A percentile compares a stretch with the other conserved stretches of the same genome.
Conservation (phyloP, 192 early-diverging fungal genomes). For the Chytriomyces hyalinus region DNA sequence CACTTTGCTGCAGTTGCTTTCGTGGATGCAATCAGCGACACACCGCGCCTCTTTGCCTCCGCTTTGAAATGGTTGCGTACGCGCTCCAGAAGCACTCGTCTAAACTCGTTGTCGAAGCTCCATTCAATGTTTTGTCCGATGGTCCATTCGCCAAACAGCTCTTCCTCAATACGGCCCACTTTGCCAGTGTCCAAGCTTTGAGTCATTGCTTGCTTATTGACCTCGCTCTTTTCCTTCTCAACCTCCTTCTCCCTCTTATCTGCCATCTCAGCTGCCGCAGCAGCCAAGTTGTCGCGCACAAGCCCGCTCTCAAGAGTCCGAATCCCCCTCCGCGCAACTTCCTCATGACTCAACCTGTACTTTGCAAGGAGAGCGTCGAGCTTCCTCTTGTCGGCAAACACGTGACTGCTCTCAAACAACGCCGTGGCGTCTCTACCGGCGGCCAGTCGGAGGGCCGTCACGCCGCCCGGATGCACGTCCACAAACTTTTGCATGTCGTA, state of each 20-base stretch:
- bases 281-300: not conserved
- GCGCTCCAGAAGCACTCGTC: not conserved
- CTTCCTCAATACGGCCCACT: too few species aligned
- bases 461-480: slow-evolving; percentile 4
- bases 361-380: not conserved
- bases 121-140: not conserved
- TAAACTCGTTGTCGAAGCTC: not conserved
- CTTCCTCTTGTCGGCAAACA: slow-evolving; percentile 17
- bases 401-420: slow-evolving; percentile 26
- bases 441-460: slow-evolving; percentile 10
- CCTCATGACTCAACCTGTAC: not conserved
- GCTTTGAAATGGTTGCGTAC: slow-evolving; percentile 11
- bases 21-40: slow-evolving; percentile 14
- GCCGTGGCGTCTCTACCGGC: slow-evolving; percentile 25
- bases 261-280: not conserved
- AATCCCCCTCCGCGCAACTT: not conserved
- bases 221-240: too few species aligned
- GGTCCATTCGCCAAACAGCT: too few species aligned
- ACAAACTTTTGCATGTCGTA: slow-evolving; percentile 7
- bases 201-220: too few species aligned
- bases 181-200: too few species aligned
- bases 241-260: too few species aligned
- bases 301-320: slow-evolving; percentile 9
- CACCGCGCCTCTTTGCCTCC: slow-evolving; percentile 20
- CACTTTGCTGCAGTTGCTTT: slow-evolving; percentile 23